Evolutionary conservation across 2,329 filamentous ascomycete genomes (phyloP).

Genomic region (Alternaria longipes): DNA sequence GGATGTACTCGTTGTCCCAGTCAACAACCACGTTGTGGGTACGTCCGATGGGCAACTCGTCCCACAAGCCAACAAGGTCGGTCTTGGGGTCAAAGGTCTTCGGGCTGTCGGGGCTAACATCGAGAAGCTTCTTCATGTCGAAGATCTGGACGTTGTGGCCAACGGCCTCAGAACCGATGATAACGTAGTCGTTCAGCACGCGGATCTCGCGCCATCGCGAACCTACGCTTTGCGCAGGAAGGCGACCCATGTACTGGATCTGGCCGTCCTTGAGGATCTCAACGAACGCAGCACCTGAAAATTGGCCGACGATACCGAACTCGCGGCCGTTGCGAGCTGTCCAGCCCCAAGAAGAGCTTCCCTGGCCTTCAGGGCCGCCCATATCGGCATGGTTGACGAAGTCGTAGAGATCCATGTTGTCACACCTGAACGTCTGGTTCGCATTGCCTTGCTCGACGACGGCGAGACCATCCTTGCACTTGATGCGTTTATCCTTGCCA

Average conservation of each 20-base stretch:
- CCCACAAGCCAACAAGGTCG: constrained; percentile 40
- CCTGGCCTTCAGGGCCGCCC: constrained; percentile 55
- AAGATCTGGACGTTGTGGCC: constrained; percentile 62
- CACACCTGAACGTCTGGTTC: constrained; percentile 38
- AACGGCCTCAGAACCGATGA: constrained; percentile 56
- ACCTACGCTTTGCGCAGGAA: constrained; percentile 56
- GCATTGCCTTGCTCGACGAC: constrained; percentile 33
- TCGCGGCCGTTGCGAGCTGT: constrained; percentile 61
- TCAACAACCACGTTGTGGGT: constrained; percentile 53
- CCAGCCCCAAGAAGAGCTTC: constrained; percentile 63
- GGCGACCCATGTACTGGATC: constrained; percentile 61
- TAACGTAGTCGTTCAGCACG: constrained; percentile 55
- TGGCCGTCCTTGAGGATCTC: constrained; percentile 61
- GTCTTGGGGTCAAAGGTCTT: constrained; percentile 43
- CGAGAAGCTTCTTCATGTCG: constrained; percentile 58
- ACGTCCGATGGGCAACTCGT: constrained; percentile 40
- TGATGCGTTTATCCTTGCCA: constrained; percentile 22
- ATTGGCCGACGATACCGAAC: constrained; percentile 63
- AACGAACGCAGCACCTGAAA: constrained; percentile 63
- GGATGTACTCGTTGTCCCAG: constrained; percentile 45
- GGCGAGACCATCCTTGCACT: constrained; percentile 36
- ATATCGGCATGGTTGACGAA: constrained; percentile 65
- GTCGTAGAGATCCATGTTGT: constrained; percentile 63
- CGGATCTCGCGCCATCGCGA: constrained; percentile 64
- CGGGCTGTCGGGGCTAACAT: constrained; percentile 42